Conservation (phyloP, 441 rosid genomes). For the Iberis amara region DNA sequence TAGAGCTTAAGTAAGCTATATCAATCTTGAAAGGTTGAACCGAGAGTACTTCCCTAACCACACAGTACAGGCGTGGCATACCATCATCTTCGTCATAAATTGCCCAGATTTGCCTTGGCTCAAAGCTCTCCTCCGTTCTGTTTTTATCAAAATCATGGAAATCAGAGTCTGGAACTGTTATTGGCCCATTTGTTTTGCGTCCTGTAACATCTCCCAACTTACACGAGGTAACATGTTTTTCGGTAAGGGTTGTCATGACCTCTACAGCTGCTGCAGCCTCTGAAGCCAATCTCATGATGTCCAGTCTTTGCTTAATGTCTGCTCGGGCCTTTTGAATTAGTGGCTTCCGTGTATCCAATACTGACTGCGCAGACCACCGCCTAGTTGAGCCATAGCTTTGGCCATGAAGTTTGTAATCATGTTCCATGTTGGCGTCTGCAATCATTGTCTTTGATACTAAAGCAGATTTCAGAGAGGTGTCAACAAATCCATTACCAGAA, state of each 20-base stretch:
- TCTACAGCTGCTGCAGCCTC: slow-evolving; percentile 34
- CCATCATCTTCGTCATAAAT: slow-evolving; percentile 95
- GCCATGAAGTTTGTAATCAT: slow-evolving; percentile 40
- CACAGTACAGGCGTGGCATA: slow-evolving; percentile 92
- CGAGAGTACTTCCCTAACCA: slow-evolving; percentile 77
- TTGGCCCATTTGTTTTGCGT: slow-evolving; percentile 42
- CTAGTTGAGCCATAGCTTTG: slow-evolving; percentile 43
- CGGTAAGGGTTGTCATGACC: slow-evolving; percentile 30
- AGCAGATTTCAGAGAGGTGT: slow-evolving; percentile 35
- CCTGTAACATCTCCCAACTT: slow-evolving; percentile 33
- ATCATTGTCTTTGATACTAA: slow-evolving; percentile 39
- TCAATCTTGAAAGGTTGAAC: slow-evolving; percentile 78
- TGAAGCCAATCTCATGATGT: slow-evolving; percentile 48
- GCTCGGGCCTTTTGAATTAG: slow-evolving; percentile 68
- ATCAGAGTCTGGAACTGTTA: slow-evolving; percentile 87
- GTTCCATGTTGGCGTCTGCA: slow-evolving; percentile 34
- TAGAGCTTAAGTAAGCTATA: slow-evolving; percentile 82
- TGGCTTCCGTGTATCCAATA: slow-evolving; percentile 73
- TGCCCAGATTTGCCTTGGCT: slow-evolving; percentile 99
- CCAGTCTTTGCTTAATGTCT: slow-evolving; percentile 61
- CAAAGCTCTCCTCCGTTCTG: slow-evolving; percentile 85
- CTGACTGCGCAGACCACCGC: slow-evolving; percentile 49
- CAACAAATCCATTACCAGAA: slow-evolving; percentile 48
- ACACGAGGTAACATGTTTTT: slow-evolving; percentile 29
- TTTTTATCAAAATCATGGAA: slow-evolving; percentile 92